These are phyloP conservation scores for Lenzites betulinus DNA, from an alignment of 768 basidiomycete species.

Conservation along the genomic window DNA sequence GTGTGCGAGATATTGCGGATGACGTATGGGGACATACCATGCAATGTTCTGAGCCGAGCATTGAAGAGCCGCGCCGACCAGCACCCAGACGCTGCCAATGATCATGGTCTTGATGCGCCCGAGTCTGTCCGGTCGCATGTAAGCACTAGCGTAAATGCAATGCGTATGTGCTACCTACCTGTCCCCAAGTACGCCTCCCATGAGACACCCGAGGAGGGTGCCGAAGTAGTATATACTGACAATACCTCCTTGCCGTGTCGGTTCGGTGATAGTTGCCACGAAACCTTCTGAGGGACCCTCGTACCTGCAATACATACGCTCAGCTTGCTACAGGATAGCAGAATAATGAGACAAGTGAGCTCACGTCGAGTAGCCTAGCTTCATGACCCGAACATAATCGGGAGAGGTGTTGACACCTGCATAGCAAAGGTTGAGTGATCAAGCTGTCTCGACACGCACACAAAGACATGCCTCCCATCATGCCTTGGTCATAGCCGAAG, in stretches of 20 bases:
- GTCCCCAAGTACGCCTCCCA: slow-evolving; percentile 45
- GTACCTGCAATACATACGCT: slow-evolving; percentile 27
- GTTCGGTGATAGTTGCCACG: slow-evolving; percentile 44
- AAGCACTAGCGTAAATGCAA: not conserved
- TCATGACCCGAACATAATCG: slow-evolving; percentile 45
- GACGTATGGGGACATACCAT: slow-evolving; percentile 33
- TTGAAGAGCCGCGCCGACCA: slow-evolving; percentile 44
- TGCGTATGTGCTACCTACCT: slow-evolving; percentile 10
- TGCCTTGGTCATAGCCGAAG: slow-evolving; percentile 51
- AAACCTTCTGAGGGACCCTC: slow-evolving; percentile 43
- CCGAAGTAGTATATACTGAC: slow-evolving; percentile 50
- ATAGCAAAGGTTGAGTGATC: not conserved
- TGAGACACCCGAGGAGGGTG: slow-evolving; percentile 42
- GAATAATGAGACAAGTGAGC: not conserved
- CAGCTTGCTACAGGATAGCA: not conserved
- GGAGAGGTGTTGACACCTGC: slow-evolving; percentile 44
- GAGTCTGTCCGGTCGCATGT: slow-evolving; percentile 25
- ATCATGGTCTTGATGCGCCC: slow-evolving; percentile 45
- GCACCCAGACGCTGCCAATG: slow-evolving; percentile 43
- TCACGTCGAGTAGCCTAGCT: slow-evolving; percentile 40
- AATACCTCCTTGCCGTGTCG: slow-evolving; percentile 47
- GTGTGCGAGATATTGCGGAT: not conserved
- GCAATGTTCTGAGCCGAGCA: slow-evolving; percentile 45
- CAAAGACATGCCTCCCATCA: slow-evolving; percentile 41
- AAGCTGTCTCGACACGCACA: not conserved